Base-by-base conservation (phyloP, 2,329 filamentous ascomycete genomes). In the Fulvia fulva region DNA sequence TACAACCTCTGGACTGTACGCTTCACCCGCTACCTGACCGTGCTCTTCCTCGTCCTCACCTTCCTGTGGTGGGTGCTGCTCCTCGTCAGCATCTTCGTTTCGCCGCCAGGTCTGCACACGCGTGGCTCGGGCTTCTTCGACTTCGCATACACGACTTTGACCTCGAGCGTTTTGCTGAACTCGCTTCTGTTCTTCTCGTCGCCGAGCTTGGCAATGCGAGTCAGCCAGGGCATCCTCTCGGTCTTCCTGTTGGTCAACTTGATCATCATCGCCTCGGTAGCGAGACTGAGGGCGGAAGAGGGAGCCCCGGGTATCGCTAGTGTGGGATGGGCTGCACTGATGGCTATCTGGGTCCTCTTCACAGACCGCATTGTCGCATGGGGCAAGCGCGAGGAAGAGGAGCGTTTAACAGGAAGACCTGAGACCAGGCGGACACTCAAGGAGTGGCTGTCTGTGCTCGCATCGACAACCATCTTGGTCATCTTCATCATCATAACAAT, bases 1-100 rank as follows among this genome's bases (percentile, higher is more conserved):
- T 97, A 97, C 77, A 99, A 99, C 68, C 83, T 97, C 37, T 96
- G 91, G 88, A 90, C 86, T 59, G 89, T 99, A 51, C 87, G 94
- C 19, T 83, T 89, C 49, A 80, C 94, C 55, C 85, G 91, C 71
- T 90, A 87, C 70, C 74, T 94, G 60, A 93, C 91, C 5, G 80
- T 96, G 56, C 67, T 90, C 37, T 89, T 97, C 70, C 80, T 93
- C 21, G 73, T 85, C 53, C 71, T 92, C 66, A 89, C 86, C 56
- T 91, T 95, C 68, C 68, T 91, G n/a, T 97, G 93, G 93, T 97
- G 94, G 93, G 82, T 90, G 9, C 74, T 97, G 55, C 80, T 96
- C 32, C 81, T 99, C n/a, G 85, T 97, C 16, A 91, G 90, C 56
- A 86, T 88, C 64, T 99, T 99, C 76, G 87, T 95, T 65, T 96